Evolutionary conservation across 2,329 filamentous ascomycete species (phyloP).

Genomic region (Fusarium graminum): DNA sequence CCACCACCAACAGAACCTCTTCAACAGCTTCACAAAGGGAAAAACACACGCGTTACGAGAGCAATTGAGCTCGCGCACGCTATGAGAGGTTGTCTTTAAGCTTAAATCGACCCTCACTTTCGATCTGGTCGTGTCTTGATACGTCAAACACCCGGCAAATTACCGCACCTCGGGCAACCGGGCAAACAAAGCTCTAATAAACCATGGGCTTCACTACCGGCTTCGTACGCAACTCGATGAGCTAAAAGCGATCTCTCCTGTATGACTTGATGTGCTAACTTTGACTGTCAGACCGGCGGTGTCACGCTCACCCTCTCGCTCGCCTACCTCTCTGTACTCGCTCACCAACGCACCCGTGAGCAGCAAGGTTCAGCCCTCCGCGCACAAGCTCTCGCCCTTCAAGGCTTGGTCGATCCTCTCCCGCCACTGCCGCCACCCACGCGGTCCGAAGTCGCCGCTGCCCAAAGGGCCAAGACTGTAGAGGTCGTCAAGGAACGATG

Average conservation of each 20-base stretch:
- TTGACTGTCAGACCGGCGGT: conserved; percentile 72
- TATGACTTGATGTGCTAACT: conserved; percentile 15
- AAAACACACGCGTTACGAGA: conserved; percentile 37
- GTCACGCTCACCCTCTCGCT: conserved; percentile 80
- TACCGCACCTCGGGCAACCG: conserved; percentile 49
- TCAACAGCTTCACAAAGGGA: conserved; percentile 33
- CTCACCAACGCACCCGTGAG: conserved; percentile 77
- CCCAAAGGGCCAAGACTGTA: conserved; percentile 67
- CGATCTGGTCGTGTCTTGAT: conserved; percentile 41
- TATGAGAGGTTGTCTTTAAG: conserved; percentile 52
- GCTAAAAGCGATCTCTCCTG: neutral
- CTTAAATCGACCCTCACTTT: conserved; percentile 31
- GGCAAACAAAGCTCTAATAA: conserved; percentile 46
- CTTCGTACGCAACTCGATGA: conserved; percentile 69
- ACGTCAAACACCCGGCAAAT: conserved; percentile 43
- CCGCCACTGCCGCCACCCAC: conserved; percentile 63
- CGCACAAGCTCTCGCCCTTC: conserved; percentile 67
- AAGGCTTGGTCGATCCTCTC: conserved; percentile 64
- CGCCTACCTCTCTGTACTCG: conserved; percentile 77
- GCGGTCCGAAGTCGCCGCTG: conserved; percentile 63
- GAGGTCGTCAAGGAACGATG: conserved; percentile 81
- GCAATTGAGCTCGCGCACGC: conserved; percentile 50
- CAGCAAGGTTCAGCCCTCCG: conserved; percentile 69
- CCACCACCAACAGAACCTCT: conserved; percentile 46
- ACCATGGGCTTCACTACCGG: conserved; percentile 80